Conservation (phyloP, 1,284 basidiomycete species). For the Prillingera fragicola region DNA sequence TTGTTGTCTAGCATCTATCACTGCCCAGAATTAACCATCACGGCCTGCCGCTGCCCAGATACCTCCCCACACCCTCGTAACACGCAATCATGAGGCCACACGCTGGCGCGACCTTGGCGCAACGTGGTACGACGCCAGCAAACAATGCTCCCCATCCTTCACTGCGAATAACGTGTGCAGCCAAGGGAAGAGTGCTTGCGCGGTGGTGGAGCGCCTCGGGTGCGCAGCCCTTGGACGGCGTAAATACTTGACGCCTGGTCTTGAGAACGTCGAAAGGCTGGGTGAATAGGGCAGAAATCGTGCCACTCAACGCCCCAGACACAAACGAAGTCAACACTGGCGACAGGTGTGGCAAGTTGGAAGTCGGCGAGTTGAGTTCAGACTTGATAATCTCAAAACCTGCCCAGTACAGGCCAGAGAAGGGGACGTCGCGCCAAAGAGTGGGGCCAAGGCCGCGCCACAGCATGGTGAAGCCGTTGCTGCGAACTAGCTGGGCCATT, state of each 20-base stretch:
- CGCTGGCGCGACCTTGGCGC: conserved; percentile 96
- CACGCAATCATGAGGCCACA: conserved; percentile 82
- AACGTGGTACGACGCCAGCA: conserved; percentile 77
- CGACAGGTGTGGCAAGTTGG: conserved; percentile 25
- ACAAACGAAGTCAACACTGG: conserved; percentile 42
- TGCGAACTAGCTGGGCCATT: conserved; percentile 53
- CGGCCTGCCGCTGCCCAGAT: conserved; percentile 28
- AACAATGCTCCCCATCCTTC: conserved; percentile 78
- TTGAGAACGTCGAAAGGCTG: conserved; percentile 97
- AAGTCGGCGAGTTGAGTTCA: conserved; percentile 29
- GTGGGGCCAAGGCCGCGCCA: conserved; percentile 90
- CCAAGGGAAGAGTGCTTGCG: conserved; percentile 56
- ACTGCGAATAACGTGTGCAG: conserved; percentile 63
- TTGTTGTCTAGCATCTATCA: conserved; percentile 7
- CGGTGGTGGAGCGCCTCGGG: conserved; percentile 40
- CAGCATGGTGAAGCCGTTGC: conserved; percentile 64
- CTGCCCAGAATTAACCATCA: no score
- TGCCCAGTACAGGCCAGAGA: conserved; percentile 61
- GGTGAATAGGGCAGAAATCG: conserved; percentile 75
- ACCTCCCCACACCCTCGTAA: conserved; percentile 67
- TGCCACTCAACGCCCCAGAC: conserved; percentile 44
- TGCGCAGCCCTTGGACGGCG: conserved; percentile 56
- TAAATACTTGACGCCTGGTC: conserved; percentile 73
- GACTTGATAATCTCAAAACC: conserved; percentile 45
- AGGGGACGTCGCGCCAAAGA: conserved; percentile 94